These are phyloP conservation scores for Rhodamnia argentea DNA, from an alignment of 345 rosid species.

Conservation along the genomic window DNA sequence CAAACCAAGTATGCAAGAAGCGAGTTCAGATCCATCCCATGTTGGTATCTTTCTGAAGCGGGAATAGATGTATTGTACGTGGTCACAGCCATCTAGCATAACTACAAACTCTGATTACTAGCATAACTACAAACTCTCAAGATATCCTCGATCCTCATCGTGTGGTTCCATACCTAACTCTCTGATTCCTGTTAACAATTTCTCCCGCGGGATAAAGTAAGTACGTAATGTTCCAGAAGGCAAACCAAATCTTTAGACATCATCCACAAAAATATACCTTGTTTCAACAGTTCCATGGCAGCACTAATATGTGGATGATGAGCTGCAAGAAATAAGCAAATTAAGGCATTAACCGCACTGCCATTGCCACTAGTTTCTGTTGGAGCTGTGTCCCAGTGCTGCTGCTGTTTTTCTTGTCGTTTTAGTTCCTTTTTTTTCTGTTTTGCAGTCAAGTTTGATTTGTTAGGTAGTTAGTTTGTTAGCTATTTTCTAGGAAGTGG, in stretches of 20 bases:
- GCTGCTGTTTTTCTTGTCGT: too few relatives aligned
- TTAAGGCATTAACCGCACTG: not conserved
- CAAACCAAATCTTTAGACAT: not conserved
- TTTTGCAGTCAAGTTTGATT: too few relatives aligned
- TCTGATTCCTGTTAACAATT: slow-evolving; percentile 38
- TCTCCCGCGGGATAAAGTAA: not conserved
- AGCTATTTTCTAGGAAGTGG: too few relatives aligned
- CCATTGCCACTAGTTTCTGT: too few relatives aligned
- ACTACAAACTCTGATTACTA: not conserved
- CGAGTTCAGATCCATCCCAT: slow-evolving; percentile 31
- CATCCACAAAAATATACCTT: slow-evolving; percentile 25
- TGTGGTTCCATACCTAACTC: slow-evolving; percentile 61
- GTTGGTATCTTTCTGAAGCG: slow-evolving; percentile 66
- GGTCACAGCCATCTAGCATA: slow-evolving; percentile 81
- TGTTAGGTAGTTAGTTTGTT: too few relatives aligned
- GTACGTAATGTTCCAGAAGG: not conserved
- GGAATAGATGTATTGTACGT: slow-evolving; percentile 75
- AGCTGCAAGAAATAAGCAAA: slow-evolving; percentile 34
- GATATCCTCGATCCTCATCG: slow-evolving; percentile 52
- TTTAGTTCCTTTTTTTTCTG: too few relatives aligned
- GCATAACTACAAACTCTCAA: not conserved
- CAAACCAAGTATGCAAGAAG: not conserved
- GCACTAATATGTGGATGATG: slow-evolving; percentile 89
- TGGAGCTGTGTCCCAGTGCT: too few relatives aligned
- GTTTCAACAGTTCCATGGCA: slow-evolving; percentile 66